Evolutionary conservation across 306 rosid genomes (phyloP).

Genomic region (Vigna unguiculata): DNA sequence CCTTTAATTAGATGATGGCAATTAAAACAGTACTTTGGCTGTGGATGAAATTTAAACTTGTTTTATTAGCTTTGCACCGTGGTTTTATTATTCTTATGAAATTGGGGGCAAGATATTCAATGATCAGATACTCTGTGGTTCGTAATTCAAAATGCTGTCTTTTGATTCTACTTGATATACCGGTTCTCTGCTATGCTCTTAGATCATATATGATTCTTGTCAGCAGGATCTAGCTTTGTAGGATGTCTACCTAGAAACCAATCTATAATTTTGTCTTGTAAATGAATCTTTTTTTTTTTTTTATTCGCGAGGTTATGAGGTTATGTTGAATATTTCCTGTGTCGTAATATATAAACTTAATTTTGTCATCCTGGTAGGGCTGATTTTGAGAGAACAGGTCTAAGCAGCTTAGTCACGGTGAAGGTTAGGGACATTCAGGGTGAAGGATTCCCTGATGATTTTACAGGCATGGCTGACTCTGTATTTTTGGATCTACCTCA

Average conservation of each 20-base stretch:
- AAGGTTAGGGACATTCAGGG: slow-evolving; percentile 88
- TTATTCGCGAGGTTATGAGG: neutral
- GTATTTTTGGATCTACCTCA: slow-evolving; percentile 92
- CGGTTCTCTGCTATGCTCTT: neutral
- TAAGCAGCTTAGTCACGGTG: slow-evolving; percentile 72
- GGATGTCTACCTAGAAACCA: neutral
- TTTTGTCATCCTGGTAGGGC: slow-evolving; percentile 52
- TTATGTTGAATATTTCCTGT: slow-evolving; percentile 14
- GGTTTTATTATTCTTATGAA: too few relatives aligned
- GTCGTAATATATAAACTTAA: slow-evolving; percentile 6
- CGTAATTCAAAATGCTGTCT: neutral
- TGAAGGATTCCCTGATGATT: slow-evolving; percentile 82
- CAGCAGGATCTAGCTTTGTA: neutral
- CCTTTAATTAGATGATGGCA: too few relatives aligned
- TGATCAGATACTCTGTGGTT: slow-evolving; percentile 9
- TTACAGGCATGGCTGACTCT: slow-evolving; percentile 65
- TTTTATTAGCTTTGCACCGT: too few relatives aligned
- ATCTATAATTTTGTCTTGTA: neutral
- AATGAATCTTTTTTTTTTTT: neutral
- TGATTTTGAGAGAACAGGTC: slow-evolving; percentile 88
- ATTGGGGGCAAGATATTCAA: neutral
- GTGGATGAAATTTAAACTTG: too few relatives aligned
- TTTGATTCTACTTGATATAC: slow-evolving; percentile 14
- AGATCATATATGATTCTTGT: neutral
- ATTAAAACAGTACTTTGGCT: too few relatives aligned